Evolutionary conservation across 148 eudicot genomes (phyloP), one percentile per base, ranked within the genome.

Genomic region (Fagopyrum homotropicum): DNA sequence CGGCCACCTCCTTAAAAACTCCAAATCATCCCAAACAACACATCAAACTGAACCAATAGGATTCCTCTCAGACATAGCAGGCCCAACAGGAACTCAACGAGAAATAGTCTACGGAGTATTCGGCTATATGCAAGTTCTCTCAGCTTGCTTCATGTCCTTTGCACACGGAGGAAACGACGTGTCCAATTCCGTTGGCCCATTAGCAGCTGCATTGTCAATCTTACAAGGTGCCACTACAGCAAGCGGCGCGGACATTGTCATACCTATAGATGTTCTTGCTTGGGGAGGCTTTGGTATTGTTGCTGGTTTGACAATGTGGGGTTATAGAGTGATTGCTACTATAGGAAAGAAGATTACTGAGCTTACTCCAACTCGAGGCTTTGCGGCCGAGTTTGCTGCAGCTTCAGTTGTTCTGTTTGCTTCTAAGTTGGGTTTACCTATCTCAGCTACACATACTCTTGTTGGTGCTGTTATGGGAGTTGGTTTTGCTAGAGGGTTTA

Each of bases 401-500:
- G 98, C 98, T 6, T 91, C 97, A 1, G 98, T 94, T 60, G 98
- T 94, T 64, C 85, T 94, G 0, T 84, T 85, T 52, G 97, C 98
- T 6, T 90, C 98, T 6, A 94, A 94, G 74, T 85, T 94, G 1
- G 98, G 98, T 54, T 77, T 94, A 15, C 98, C 98, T 4, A 91
- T 94, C 70, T 94, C 98, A 0, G 98, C 93, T 12, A 94, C 98
- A 4, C 98, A 94, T 57, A 94, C 98, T 0, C 86, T 94, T 7
- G 98, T 94, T 40, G 98, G 98, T 11, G 98, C 98, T 0, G 98
- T 94, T 9, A 94, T 94, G 98, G 98, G 98, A 19, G 98, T 94
- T 0, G 98, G 98, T 8, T 91, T 94, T 50, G 98, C 98, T 2
- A 80, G 98, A 57, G 98, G 98, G 72, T 85, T 94, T 15, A 91